These are phyloP conservation scores for Leptographium procerum DNA, from an alignment of 2,329 filamentous ascomycete genomes.

Conservation along the genomic window DNA sequence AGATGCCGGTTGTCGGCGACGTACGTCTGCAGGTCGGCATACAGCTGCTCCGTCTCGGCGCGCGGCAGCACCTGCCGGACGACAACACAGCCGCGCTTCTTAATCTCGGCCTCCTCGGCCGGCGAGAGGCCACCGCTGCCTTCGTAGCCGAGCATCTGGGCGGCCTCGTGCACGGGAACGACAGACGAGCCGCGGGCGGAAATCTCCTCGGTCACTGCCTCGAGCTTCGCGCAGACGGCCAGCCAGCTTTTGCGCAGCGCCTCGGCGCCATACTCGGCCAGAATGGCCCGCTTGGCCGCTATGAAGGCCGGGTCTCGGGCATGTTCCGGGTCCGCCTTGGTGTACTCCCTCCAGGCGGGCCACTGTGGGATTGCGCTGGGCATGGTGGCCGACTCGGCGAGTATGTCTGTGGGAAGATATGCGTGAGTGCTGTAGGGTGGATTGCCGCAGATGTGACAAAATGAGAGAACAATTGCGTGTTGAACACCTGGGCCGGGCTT, in stretches of 20 bases:
- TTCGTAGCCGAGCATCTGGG: neutral
- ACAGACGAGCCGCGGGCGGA: constrained; percentile 19
- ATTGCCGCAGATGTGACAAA: neutral
- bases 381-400: neutral
- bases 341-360: neutral
- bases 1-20: neutral
- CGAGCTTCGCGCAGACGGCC: constrained; percentile 24
- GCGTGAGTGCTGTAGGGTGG: no score
- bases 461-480: no score
- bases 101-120: constrained; percentile 9
- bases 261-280: constrained; percentile 24
- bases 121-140: neutral
- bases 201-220: constrained; percentile 24
- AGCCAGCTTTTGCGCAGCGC: constrained; percentile 25
- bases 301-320: neutral
- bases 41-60: neutral
- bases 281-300: constrained; percentile 21
- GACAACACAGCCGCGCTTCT: neutral
- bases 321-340: neutral
- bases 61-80: neutral
- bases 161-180: constrained; percentile 13
- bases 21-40: neutral
- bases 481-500: no score
- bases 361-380: neutral
- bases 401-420: neutral